Evolutionary conservation across 2,329 filamentous ascomycete genomes (phyloP).

Genomic region (Nigrospora oryzae): DNA sequence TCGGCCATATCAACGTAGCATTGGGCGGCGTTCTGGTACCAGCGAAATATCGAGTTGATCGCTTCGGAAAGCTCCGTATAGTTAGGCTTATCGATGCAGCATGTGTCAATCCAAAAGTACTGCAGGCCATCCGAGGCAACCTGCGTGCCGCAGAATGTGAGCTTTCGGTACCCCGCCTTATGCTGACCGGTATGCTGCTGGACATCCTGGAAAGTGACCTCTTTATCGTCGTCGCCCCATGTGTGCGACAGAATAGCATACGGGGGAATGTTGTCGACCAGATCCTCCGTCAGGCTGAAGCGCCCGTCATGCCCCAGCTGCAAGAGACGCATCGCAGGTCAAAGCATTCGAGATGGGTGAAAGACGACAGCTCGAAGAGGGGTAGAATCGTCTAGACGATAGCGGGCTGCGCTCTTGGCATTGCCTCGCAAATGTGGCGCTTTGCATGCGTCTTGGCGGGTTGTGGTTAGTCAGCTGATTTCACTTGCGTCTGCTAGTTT

Average conservation of each 20-base stretch:
- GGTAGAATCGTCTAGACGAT: too few species aligned
- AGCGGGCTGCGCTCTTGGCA: too few species aligned
- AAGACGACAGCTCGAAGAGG: too few species aligned
- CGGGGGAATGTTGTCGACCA: not conserved
- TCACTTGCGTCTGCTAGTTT: too few species aligned
- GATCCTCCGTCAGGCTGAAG: too few species aligned
- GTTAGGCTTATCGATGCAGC: conserved; percentile 1
- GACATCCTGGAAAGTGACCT: not conserved
- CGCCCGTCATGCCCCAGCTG: too few species aligned
- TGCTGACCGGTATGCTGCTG: not conserved
- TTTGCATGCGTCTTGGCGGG: too few species aligned
- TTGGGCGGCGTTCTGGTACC: not conserved
- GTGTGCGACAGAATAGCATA: conserved; percentile 1
- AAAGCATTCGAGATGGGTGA: too few species aligned
- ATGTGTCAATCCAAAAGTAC: conserved; percentile 2
- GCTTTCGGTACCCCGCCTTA: not conserved
- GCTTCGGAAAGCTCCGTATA: not conserved
- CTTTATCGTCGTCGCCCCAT: not conserved
- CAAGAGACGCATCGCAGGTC: too few species aligned
- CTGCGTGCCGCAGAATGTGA: conserved; percentile 1
- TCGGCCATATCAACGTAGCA: conserved; percentile 1
- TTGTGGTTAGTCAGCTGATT: too few species aligned
- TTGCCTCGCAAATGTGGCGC: too few species aligned
- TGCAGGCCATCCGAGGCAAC: not conserved
- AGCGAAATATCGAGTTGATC: conserved; percentile 3